These are phyloP conservation scores for Vanderwaltozyma polyspora DNA, from an alignment of 805 yeast species.

Conservation along the genomic window DNA sequence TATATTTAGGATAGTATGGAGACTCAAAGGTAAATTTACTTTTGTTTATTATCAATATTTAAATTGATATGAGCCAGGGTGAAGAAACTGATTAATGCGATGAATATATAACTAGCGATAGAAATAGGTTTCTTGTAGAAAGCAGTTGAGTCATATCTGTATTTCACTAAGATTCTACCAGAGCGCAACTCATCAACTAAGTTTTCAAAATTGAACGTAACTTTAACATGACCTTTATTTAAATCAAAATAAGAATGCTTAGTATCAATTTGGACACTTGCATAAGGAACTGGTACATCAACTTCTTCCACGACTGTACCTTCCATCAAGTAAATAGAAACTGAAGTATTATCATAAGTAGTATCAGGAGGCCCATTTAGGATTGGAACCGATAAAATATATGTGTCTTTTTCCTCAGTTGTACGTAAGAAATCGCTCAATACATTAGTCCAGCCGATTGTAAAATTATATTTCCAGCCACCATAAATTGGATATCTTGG, in stretches of 20 bases:
- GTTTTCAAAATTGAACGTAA: constrained; percentile 47
- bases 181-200: constrained; percentile 57
- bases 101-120: constrained; percentile 50
- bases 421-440: constrained; percentile 42
- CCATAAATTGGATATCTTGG: constrained; percentile 96
- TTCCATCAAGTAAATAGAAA: constrained; percentile 74
- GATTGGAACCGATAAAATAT: constrained; percentile 56
- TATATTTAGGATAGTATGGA: too few species aligned
- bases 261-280: constrained; percentile 14
- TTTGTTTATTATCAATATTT: too few species aligned
- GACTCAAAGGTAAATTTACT: too few species aligned
- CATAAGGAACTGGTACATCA: constrained; percentile 39
- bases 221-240: constrained; percentile 64
- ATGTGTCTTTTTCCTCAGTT: constrained; percentile 34
- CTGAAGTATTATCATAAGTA: constrained; percentile 49
- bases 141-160: constrained; percentile 44
- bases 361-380: constrained; percentile 61
- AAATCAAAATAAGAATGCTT: constrained; percentile 62
- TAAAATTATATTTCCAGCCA: constrained; percentile 91
- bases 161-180: constrained; percentile 48
- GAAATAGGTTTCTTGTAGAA: constrained; percentile 55
- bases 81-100: constrained; percentile 47
- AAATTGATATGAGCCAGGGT: constrained; percentile 38
- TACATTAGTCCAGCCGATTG: constrained; percentile 80
- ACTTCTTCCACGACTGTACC: constrained; percentile 55